Percentiles rank a stretch among this genome's conserved stretches.
Evolutionary conservation across 2,329 filamentous ascomycete genomes (phyloP).

Genomic region (Metarhizium guizhouense): DNA sequence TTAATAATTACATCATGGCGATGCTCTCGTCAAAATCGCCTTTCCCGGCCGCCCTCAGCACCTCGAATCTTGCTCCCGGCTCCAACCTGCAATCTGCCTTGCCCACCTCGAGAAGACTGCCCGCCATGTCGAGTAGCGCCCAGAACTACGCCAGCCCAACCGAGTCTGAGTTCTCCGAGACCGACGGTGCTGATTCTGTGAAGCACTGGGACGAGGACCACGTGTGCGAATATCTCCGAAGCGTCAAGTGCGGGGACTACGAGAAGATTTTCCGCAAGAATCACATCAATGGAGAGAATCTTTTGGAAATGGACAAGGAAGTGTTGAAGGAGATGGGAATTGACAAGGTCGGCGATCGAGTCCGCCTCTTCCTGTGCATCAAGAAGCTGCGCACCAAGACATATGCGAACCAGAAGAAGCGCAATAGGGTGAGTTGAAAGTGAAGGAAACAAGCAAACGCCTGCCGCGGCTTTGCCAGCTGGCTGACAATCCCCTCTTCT

Average conservation of each 20-base stretch:
- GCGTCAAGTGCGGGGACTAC: constrained; percentile 90
- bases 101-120: constrained; percentile 41
- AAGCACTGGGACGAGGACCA: constrained; percentile 87
- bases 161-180: constrained; percentile 85
- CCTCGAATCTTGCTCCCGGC: constrained; percentile 36
- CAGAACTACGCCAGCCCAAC: constrained; percentile 72
- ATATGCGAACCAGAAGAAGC: constrained; percentile 69
- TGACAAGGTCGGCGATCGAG: constrained; percentile 93
- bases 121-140: constrained; percentile 37
- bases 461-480: neutral
- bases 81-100: constrained; percentile 39
- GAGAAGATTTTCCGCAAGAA: constrained; percentile 83
- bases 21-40: constrained; percentile 71
- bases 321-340: constrained; percentile 97
- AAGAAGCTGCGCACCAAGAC: constrained; percentile 74
- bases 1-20: constrained; percentile 43
- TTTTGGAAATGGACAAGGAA: constrained; percentile 94
- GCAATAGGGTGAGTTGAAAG: constrained; percentile 62
- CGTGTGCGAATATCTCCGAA: constrained; percentile 83
- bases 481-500: constrained; percentile 1
- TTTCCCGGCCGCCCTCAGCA: constrained; percentile 47
- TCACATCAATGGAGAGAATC: constrained; percentile 94
- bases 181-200: constrained; percentile 64
- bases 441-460: neutral
- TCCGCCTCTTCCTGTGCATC: constrained; percentile 79